phyloP scores from a whole-genome alignment of 1,139 yeast species.

The Geotrichum bryndzae region DNA sequence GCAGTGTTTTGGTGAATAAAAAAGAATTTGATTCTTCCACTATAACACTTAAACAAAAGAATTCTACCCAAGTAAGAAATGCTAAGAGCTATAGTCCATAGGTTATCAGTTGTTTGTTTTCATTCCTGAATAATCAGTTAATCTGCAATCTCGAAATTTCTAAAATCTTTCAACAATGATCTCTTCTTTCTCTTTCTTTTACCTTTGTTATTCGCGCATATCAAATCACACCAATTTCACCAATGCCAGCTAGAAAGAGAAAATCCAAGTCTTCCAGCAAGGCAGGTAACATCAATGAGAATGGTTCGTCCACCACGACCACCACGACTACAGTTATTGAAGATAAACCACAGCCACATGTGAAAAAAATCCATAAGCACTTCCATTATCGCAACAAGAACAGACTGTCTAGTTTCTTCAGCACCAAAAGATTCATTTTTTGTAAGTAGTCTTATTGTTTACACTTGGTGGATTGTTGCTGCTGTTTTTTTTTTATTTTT shows the following conservation, averaged over 20 bases:
- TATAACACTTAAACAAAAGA: not conserved
- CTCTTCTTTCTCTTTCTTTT: not conserved
- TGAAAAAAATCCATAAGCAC: not conserved
- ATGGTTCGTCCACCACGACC: not conserved
- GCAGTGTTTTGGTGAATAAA: too few species aligned
- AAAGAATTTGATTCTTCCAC: too few species aligned
- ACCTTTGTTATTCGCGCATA: not conserved
- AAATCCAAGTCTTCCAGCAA: constrained; percentile 2
- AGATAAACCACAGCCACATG: not conserved
- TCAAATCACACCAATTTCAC: not conserved
- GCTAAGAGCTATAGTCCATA: not conserved
- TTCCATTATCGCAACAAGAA: not conserved
- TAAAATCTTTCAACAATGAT: not conserved
- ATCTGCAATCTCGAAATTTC: not conserved
- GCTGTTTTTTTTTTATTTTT: not conserved
- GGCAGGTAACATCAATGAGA: not conserved
- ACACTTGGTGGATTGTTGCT: not conserved
- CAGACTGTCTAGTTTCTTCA: not conserved
- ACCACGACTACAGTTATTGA: not conserved
- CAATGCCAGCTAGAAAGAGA: constrained; percentile 4
- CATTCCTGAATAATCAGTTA: not conserved
- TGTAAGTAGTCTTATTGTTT: not conserved
- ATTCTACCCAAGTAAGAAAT: not conserved
- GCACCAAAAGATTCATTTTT: constrained; percentile 12
- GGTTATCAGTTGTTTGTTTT: not conserved